Conservation (phyloP, 2,329 filamentous ascomycete species). For the Oidium heveae region DNA sequence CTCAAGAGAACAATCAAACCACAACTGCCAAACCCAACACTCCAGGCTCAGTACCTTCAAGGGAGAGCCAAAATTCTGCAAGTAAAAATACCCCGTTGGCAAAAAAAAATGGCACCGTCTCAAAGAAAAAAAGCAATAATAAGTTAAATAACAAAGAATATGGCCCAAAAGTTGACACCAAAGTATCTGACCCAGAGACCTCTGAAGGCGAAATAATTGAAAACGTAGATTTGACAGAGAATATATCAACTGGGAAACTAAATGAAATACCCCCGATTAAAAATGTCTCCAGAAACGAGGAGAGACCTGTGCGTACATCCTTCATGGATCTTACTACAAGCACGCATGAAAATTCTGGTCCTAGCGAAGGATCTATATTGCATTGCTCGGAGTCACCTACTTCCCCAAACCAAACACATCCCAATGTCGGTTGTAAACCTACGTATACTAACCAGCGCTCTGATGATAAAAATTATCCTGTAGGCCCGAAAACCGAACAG, state of each 20-base stretch:
- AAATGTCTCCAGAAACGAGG: background rate
- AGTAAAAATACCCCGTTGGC: conserved; percentile 7
- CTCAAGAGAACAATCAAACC: background rate
- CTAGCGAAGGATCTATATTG: background rate
- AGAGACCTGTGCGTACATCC: background rate
- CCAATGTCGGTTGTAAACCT: conserved; percentile 6
- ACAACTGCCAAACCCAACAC: conserved; percentile 1
- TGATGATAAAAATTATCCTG: conserved; percentile 3
- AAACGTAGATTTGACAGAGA: conserved; percentile 6
- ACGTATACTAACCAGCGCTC: conserved; percentile 6
- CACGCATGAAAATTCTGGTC: background rate
- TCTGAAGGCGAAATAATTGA: conserved; percentile 15
- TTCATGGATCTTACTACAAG: background rate
- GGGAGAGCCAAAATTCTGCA: background rate
- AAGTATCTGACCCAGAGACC: conserved; percentile 6
- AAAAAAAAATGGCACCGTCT: conserved; percentile 7
- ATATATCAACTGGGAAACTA: conserved; percentile 2
- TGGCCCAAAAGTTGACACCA: conserved; percentile 3
- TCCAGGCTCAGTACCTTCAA: background rate
- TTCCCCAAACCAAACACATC: conserved; percentile 3
- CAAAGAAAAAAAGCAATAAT: conserved; percentile 3
- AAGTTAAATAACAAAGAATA: conserved; percentile 2
- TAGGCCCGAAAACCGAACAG: conserved; percentile 5
- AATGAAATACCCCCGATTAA: background rate
- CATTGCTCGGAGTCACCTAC: conserved; percentile 5